These are phyloP conservation scores for Trichoderma atrobrunneum DNA, from an alignment of 2,329 filamentous ascomycete species.

Conservation along the genomic window DNA sequence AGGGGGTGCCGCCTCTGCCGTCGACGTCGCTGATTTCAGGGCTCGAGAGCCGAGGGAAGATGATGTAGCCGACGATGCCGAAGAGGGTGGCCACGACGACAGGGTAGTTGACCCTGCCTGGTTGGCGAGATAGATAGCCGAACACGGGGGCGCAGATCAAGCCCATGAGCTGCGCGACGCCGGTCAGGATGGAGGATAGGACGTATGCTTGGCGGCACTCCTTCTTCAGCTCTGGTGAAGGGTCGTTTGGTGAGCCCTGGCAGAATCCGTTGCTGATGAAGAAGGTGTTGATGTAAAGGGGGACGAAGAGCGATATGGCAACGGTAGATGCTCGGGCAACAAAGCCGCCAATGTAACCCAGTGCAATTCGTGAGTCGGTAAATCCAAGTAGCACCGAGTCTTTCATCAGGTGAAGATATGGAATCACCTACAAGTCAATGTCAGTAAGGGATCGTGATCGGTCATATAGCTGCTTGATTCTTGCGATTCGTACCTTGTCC, in stretches of 20 bases:
- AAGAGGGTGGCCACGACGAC: conserved; percentile 68
- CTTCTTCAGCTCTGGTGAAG: conserved; percentile 72
- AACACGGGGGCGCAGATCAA: conserved; percentile 83
- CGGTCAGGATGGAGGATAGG: conserved; percentile 81
- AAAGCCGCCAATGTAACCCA: conserved; percentile 91
- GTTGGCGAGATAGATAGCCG: conserved; percentile 75
- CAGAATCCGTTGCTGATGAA: conserved; percentile 82
- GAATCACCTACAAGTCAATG: conserved; percentile 39
- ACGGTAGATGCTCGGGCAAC: conserved; percentile 93
- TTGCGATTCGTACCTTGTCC: conserved; percentile 28
- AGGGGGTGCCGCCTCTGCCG: conserved; percentile 63
- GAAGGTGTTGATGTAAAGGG: conserved; percentile 87
- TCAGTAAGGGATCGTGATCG: not conserved
- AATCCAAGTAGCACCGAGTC: conserved; percentile 68
- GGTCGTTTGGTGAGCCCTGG: conserved; percentile 60
- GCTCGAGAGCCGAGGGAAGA: conserved; percentile 72
- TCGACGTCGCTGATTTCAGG: conserved; percentile 67
- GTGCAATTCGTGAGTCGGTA: conserved; percentile 71
- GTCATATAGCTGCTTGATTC: not conserved
- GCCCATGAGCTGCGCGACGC: conserved; percentile 82
- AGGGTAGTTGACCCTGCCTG: conserved; percentile 66
- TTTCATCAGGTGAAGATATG: conserved; percentile 59
- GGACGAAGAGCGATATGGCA: conserved; percentile 91
- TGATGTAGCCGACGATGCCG: conserved; percentile 74
- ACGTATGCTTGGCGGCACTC: conserved; percentile 86